Evolutionary conservation across 2,329 filamentous ascomycete genomes (phyloP).

Genomic region (Blumeria graminis): DNA sequence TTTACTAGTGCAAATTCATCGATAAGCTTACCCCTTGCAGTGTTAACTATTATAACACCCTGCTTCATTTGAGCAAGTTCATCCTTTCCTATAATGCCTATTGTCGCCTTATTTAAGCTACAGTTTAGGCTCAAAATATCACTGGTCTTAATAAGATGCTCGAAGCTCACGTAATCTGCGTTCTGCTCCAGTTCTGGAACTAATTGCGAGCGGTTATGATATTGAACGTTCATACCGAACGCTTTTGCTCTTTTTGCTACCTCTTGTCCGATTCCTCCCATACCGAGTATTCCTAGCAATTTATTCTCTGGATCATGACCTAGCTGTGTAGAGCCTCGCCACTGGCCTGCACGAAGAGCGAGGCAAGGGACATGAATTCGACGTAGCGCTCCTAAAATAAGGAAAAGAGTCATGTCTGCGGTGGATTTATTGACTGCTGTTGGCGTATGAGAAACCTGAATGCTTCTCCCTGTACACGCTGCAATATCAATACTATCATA

Average conservation of each 20-base stretch:
- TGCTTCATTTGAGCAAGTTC: slow-evolving; percentile 57
- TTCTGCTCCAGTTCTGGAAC: slow-evolving; percentile 23
- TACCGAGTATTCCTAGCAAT: slow-evolving; percentile 53
- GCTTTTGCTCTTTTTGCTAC: slow-evolving; percentile 44
- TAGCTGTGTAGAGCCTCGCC: slow-evolving; percentile 28
- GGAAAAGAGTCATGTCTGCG: slow-evolving; percentile 54
- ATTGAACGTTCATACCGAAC: slow-evolving; percentile 52
- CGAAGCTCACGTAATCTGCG: slow-evolving; percentile 44
- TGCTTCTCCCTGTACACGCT: slow-evolving; percentile 32
- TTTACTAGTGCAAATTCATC: slow-evolving; percentile 55
- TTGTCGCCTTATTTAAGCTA: slow-evolving; percentile 42
- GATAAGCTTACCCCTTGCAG: slow-evolving; percentile 55
- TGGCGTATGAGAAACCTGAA: slow-evolving; percentile 55
- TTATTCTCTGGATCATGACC: slow-evolving; percentile 53
- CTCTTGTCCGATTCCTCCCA: slow-evolving; percentile 64
- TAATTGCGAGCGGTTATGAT: slow-evolving; percentile 44
- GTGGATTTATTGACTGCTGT: slow-evolving; percentile 57
- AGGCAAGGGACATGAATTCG: slow-evolving; percentile 31
- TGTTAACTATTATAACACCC: slow-evolving; percentile 58
- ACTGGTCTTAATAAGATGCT: slow-evolving; percentile 40
- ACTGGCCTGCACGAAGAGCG: slow-evolving; percentile 37
- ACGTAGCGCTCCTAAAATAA: slow-evolving; percentile 55
- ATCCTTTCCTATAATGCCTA: slow-evolving; percentile 39
- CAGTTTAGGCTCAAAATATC: slow-evolving; percentile 61
- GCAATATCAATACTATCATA: slow-evolving; percentile 60